These are phyloP conservation scores for Dioszegia aurantiaca DNA, from an alignment of 768 basidiomycete species.

Conservation along the genomic window DNA sequence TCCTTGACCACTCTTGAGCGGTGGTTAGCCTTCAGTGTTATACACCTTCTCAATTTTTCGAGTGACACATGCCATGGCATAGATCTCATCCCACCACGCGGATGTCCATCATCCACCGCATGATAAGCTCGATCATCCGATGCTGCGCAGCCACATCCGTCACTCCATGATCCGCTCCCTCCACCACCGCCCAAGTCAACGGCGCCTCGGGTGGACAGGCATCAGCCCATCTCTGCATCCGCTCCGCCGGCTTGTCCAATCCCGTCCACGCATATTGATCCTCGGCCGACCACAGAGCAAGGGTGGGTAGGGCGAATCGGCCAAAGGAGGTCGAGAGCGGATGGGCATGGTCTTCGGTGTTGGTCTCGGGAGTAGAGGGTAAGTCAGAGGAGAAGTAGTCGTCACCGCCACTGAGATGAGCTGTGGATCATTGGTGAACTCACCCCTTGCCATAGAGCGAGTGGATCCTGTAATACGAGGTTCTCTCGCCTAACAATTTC, in stretches of 20 bases:
- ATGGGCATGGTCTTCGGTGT: slow-evolving; percentile 25
- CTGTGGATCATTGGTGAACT: slow-evolving; percentile 13
- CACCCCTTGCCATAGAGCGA: slow-evolving; percentile 43
- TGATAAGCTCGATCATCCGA: slow-evolving; percentile 26
- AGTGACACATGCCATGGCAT: too few relatives aligned
- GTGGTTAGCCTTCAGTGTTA: too few relatives aligned
- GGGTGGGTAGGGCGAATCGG: slow-evolving; percentile 32
- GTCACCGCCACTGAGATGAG: slow-evolving; percentile 46
- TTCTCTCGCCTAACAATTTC: slow-evolving; percentile 20
- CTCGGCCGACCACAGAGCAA: slow-evolving; percentile 39
- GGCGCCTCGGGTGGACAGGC: slow-evolving; percentile 18
- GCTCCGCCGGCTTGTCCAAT: neutral
- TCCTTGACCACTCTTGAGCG: too few relatives aligned
- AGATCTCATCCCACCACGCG: neutral
- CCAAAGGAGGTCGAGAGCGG: slow-evolving; percentile 49
- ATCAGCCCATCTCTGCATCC: slow-evolving; percentile 32
- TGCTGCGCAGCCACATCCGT: slow-evolving; percentile 27
- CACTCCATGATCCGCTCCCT: slow-evolving; percentile 38
- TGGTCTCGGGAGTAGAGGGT: slow-evolving; percentile 15
- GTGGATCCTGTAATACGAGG: slow-evolving; percentile 40
- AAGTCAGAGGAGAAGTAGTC: slow-evolving; percentile 51
- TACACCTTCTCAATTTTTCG: too few relatives aligned
- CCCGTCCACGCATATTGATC: slow-evolving; percentile 29
- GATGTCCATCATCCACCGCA: slow-evolving; percentile 31
- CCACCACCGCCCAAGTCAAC: slow-evolving; percentile 22